These are phyloP conservation scores for Talaromyces sp. DNA, from an alignment of 2,329 filamentous ascomycete genomes.

Conservation along the genomic window DNA sequence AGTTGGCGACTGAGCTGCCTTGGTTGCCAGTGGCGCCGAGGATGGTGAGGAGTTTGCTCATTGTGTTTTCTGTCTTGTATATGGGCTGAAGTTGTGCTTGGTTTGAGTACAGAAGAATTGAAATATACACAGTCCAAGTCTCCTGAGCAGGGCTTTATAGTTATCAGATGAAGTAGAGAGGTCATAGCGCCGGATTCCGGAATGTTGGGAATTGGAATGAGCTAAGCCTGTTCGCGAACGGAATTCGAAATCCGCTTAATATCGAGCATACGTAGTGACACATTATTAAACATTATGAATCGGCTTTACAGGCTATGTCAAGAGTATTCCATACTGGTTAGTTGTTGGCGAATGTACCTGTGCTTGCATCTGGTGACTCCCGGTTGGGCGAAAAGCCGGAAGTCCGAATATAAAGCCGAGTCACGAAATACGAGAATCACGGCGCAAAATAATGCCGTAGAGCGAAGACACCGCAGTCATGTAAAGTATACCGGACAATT, in stretches of 20 bases:
- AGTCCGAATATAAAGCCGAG: not conserved
- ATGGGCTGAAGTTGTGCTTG: not conserved
- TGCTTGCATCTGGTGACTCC: no score
- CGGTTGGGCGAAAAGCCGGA: not conserved
- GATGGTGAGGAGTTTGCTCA: slow-evolving; percentile 47
- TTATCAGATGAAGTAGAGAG: not conserved
- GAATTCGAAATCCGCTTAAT: no score
- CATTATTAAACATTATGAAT: no score
- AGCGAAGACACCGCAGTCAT: no score
- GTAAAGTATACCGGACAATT: not conserved
- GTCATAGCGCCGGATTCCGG: no score
- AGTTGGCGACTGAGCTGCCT: slow-evolving; percentile 56
- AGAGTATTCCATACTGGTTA: no score
- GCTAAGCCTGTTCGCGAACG: no score
- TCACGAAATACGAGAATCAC: not conserved
- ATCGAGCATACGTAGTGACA: no score
- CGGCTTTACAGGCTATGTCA: no score
- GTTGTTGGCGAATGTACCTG: no score
- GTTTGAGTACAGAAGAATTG: not conserved
- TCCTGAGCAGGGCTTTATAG: not conserved
- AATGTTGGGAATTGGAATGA: no score
- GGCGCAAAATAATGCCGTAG: not conserved
- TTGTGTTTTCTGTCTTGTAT: slow-evolving; percentile 8
- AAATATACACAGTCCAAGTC: not conserved
- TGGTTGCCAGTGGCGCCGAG: slow-evolving; percentile 63